A percentile compares a stretch with the other conserved stretches of the same genome.
These are phyloP conservation scores for Spatholobus suberectus DNA, from an alignment of 306 rosid species.

Conservation along the genomic window DNA sequence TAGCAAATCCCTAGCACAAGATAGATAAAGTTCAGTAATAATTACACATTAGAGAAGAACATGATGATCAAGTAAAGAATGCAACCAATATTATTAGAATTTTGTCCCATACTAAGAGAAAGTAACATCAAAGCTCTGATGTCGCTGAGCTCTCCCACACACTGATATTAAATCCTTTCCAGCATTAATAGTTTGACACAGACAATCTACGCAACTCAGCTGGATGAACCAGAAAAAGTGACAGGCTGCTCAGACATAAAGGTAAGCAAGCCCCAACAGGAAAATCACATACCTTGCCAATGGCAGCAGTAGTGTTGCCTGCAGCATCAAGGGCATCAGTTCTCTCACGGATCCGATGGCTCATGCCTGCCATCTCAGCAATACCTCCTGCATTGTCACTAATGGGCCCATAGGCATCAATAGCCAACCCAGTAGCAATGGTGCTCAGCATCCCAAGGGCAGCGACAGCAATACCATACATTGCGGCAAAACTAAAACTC, in stretches of 20 bases:
- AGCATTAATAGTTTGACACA: background rate
- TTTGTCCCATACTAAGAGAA: background rate
- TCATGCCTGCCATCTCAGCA: conserved; percentile 89
- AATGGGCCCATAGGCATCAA: conserved; percentile 81
- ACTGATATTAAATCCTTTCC: background rate
- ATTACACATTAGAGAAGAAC: background rate
- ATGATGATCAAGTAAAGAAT: background rate
- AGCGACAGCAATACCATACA: conserved; percentile 80
- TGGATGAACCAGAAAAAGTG: background rate
- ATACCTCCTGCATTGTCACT: conserved; percentile 85
- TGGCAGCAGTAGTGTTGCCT: conserved; percentile 81
- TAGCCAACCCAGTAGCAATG: conserved; percentile 74
- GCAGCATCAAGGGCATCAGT: conserved; percentile 89
- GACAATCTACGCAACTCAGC: background rate
- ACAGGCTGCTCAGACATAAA: background rate
- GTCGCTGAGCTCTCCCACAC: background rate
- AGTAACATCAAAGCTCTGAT: background rate
- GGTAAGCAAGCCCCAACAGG: background rate
- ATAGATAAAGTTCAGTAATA: conserved; percentile 4
- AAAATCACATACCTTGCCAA: conserved; percentile 63
- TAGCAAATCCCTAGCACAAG: conserved; percentile 66
- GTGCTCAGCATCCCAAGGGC: conserved; percentile 49
- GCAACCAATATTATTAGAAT: background rate
- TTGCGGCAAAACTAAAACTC: conserved; percentile 78
- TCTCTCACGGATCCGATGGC: conserved; percentile 81